These are phyloP conservation scores for Naganishia vishniacii DNA, from an alignment of 768 basidiomycete species.

Conservation along the genomic window DNA sequence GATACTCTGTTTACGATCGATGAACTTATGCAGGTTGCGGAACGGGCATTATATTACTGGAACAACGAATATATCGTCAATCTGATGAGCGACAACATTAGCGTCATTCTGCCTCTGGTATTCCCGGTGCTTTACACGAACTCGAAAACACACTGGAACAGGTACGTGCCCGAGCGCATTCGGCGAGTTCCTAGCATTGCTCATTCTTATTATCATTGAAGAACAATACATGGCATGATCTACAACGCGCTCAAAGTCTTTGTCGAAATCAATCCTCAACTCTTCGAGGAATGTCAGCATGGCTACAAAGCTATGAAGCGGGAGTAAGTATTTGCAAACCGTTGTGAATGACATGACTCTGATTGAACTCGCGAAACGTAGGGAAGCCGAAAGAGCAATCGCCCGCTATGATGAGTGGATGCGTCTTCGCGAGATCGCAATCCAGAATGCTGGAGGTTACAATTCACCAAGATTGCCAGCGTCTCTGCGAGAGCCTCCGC, in stretches of 20 bases:
- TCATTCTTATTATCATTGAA: conserved; percentile 46
- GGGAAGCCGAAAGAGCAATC: conserved; percentile 81
- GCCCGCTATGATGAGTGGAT: conserved; percentile 85
- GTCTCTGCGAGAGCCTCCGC: conserved; percentile 65
- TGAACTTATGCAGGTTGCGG: conserved; percentile 65
- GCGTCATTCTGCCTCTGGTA: conserved; percentile 83
- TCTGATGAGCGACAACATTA: conserved; percentile 93
- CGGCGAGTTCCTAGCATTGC: neutral
- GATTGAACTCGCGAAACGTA: conserved; percentile 41
- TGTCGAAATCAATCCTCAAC: conserved; percentile 97
- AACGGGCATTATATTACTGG: conserved; percentile 94
- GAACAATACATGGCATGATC: conserved; percentile 98
- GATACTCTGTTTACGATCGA: neutral
- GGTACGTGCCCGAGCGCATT: no score
- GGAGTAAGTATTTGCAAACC: conserved; percentile 57
- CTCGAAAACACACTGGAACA: conserved; percentile 96
- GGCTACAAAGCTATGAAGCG: conserved; percentile 84
- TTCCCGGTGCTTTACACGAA: conserved; percentile 94
- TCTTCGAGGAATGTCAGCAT: conserved; percentile 88
- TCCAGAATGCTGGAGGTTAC: conserved; percentile 58
- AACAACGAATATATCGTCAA: conserved; percentile 99
- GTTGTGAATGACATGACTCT: neutral
- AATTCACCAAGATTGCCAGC: conserved; percentile 64
- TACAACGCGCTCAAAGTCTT: conserved; percentile 96
- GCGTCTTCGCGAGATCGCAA: conserved; percentile 69